These are phyloP conservation scores for Pisolithus albus DNA, from an alignment of 768 basidiomycete genomes.

Conservation along the genomic window DNA sequence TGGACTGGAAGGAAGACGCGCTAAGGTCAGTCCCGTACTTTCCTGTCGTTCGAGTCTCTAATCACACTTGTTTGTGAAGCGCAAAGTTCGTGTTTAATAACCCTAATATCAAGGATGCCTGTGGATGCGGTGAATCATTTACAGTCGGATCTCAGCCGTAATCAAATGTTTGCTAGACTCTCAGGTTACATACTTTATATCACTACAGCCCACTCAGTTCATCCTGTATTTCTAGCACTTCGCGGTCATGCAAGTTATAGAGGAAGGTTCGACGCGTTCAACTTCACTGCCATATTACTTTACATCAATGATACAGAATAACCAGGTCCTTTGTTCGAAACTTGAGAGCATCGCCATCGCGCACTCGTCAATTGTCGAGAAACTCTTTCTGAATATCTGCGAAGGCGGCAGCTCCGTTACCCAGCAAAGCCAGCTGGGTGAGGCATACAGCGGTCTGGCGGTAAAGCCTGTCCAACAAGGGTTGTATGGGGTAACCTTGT, in stretches of 20 bases:
- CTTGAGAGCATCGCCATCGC: not conserved
- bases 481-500: constrained; percentile 63
- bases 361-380: constrained; percentile 36
- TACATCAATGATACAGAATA: not conserved
- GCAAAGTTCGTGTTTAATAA: constrained; percentile 82
- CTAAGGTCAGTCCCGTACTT: constrained; percentile 55
- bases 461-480: constrained; percentile 70
- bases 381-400: constrained; percentile 75
- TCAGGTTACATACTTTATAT: not conserved
- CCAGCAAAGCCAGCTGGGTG: constrained; percentile 62
- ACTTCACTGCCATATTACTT: not conserved
- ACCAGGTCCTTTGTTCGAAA: not conserved
- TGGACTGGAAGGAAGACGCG: constrained; percentile 96
- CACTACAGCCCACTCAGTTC: constrained; percentile 2
- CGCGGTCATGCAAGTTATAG: constrained; percentile 10
- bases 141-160: constrained; percentile 34
- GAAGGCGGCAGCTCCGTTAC: constrained; percentile 73
- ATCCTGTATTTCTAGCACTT: constrained; percentile 25
- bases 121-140: constrained; percentile 93
- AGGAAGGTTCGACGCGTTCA: constrained; percentile 1
- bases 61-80: constrained; percentile 31
- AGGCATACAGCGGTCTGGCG: constrained; percentile 67
- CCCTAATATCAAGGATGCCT: constrained; percentile 91
- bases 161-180: too few relatives aligned
- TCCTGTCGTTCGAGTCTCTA: not conserved